Evolutionary conservation across 1,284 basidiomycete genomes (phyloP).

Genomic region (Marasmius oreades): DNA sequence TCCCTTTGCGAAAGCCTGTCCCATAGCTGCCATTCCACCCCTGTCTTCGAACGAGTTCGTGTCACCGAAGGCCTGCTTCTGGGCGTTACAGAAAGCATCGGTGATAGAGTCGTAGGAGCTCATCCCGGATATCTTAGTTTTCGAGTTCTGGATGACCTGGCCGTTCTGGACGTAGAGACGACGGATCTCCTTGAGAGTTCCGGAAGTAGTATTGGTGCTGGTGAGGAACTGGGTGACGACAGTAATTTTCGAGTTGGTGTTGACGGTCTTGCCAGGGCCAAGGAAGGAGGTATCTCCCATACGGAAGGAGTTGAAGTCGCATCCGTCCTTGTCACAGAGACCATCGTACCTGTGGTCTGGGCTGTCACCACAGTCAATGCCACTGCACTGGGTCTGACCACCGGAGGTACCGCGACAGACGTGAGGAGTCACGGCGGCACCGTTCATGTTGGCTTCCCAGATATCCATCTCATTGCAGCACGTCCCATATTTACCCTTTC

Average conservation of each 20-base stretch:
- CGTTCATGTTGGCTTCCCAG: conserved; percentile 53
- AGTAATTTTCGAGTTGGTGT: conserved; percentile 35
- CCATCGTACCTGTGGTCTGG: conserved; percentile 26
- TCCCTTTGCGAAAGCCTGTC: conserved; percentile 32
- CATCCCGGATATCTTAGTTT: conserved; percentile 33
- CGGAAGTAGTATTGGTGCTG: conserved; percentile 34
- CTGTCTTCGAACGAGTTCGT: conserved; percentile 33
- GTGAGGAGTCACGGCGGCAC: conserved; percentile 51
- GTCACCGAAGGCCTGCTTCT: conserved; percentile 33
- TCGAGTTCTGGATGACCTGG: conserved; percentile 39
- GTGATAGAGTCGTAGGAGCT: conserved; percentile 29
- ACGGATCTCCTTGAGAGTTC: conserved; percentile 40
- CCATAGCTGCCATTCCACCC: conserved; percentile 38
- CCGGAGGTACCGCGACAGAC: conserved; percentile 32
- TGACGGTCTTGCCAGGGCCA: conserved; percentile 32
- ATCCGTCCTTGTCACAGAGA: conserved; percentile 39
- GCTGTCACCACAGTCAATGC: conserved; percentile 27
- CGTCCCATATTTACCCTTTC: conserved; percentile 40
- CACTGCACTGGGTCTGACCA: conserved; percentile 34
- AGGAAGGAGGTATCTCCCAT: conserved; percentile 40
- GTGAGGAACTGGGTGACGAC: conserved; percentile 47
- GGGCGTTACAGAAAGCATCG: conserved; percentile 27
- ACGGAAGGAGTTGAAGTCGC: conserved; percentile 48
- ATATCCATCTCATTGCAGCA: conserved; percentile 60
- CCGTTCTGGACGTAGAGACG: conserved; percentile 45